These are phyloP conservation scores for Funneliformis mosseae DNA, from an alignment of 192 early-diverging fungal genomes.

Conservation along the genomic window DNA sequence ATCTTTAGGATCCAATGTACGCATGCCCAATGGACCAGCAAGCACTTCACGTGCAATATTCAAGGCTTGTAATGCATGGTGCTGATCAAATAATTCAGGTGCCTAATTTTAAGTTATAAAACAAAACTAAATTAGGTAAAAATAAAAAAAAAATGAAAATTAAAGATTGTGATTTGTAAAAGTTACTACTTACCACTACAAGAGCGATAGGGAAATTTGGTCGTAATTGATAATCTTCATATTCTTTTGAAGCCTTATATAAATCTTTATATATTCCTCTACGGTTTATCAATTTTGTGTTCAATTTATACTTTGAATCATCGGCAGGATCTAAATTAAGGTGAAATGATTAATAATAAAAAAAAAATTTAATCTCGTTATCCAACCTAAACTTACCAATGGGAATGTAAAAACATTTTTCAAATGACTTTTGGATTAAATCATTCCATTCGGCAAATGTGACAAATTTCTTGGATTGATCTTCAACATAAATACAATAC, in stretches of 20 bases:
- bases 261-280: constrained; percentile 96
- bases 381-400: constrained; percentile 44
- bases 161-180: neutral
- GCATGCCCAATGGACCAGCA: constrained; percentile 88
- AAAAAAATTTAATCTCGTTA: neutral
- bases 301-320: constrained; percentile 64
- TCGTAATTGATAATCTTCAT: constrained; percentile 90
- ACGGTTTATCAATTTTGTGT: constrained; percentile 71
- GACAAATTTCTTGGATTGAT: constrained; percentile 47
- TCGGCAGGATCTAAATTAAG: constrained; percentile 52
- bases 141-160: neutral
- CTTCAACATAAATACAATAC: constrained; percentile 21
- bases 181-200: constrained; percentile 55
- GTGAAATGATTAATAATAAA: neutral
- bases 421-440: constrained; percentile 80
- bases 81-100: constrained; percentile 86
- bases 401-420: constrained; percentile 92
- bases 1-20: constrained; percentile 93
- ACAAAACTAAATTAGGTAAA: neutral
- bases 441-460: constrained; percentile 78
- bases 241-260: constrained; percentile 66
- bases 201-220: constrained; percentile 93
- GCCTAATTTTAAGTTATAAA: constrained; percentile 54
- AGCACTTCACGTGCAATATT: constrained; percentile 68
- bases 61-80: constrained; percentile 74